A percentile compares a stretch with the other conserved stretches of the same genome.
Conservation (phyloP, 306 rosid species). For the Hippophae tibetana region DNA sequence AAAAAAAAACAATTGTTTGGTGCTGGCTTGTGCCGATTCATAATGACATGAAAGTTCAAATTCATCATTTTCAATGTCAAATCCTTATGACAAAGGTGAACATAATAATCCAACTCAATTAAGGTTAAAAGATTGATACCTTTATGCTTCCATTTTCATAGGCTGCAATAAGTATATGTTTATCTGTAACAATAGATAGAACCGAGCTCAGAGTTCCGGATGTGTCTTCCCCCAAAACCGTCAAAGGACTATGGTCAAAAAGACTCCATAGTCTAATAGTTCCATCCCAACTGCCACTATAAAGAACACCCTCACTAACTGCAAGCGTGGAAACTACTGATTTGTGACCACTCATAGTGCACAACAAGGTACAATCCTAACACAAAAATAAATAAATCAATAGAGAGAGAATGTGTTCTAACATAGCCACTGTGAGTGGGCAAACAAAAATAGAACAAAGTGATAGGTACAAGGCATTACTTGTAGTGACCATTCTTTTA, state of each 20-base stretch:
- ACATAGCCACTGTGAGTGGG: slow-evolving; percentile 7
- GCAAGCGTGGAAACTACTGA: slow-evolving; percentile 79
- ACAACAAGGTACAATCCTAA: slow-evolving; percentile 60
- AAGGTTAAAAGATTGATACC: slow-evolving; percentile 39
- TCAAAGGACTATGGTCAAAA: slow-evolving; percentile 60
- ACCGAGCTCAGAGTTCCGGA: slow-evolving; percentile 46
- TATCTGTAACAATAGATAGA: slow-evolving; percentile 45
- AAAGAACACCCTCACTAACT: slow-evolving; percentile 60
- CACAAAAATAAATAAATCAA: slow-evolving; percentile 7
- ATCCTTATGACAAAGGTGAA: not conserved
- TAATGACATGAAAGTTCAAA: not conserved
- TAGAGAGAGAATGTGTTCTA: not conserved
- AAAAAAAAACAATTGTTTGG: too few relatives aligned
- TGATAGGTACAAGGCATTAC: slow-evolving; percentile 27
- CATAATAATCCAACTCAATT: slow-evolving; percentile 8
- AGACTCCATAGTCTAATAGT: slow-evolving; percentile 90
- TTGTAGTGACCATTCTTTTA: slow-evolving; percentile 76
- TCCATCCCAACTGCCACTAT: slow-evolving; percentile 99
- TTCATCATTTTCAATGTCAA: not conserved
- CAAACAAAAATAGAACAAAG: slow-evolving; percentile 1
- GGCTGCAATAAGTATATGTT: slow-evolving; percentile 63
- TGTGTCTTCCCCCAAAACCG: slow-evolving; percentile 62
- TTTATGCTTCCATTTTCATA: slow-evolving; percentile 70
- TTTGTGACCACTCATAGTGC: slow-evolving; percentile 75
- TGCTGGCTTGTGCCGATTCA: too few relatives aligned